Conservation (phyloP, 129 eudicot genomes). For the Chrysanthemum makinoi region DNA sequence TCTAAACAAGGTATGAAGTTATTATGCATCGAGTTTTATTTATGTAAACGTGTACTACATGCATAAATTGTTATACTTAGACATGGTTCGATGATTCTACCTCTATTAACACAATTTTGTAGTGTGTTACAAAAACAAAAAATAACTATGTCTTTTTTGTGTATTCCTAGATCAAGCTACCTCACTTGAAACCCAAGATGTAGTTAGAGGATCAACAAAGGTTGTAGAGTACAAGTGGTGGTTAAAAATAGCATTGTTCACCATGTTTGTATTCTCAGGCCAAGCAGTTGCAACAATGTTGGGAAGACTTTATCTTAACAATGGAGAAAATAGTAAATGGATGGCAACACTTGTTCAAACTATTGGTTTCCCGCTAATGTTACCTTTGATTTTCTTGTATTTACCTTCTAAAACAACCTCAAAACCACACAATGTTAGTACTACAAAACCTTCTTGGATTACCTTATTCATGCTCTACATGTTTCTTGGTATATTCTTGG, state of each 20-base stretch:
- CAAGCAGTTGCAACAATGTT: conserved; percentile 32
- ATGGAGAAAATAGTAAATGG: conserved; percentile 42
- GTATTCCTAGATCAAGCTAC: background rate
- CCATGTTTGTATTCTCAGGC: conserved; percentile 32
- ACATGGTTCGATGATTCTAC: background rate
- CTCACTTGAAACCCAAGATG: conserved; percentile 21
- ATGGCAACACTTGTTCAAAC: conserved; percentile 41
- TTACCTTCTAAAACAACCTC: conserved; percentile 20
- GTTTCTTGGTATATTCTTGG: conserved; percentile 35
- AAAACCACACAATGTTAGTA: background rate
- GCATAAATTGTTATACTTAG: too few species aligned
- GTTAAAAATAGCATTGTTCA: conserved; percentile 27
- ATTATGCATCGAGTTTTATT: too few species aligned
- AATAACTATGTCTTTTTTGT: background rate
- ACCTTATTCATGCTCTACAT: conserved; percentile 17
- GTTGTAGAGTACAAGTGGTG: conserved; percentile 35
- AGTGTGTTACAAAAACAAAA: background rate
- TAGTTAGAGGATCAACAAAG: conserved; percentile 11
- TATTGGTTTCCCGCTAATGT: conserved; percentile 32
- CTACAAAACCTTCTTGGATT: conserved; percentile 16
- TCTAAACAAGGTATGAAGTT: too few species aligned
- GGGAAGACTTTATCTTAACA: conserved; percentile 33
- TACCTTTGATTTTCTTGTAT: conserved; percentile 26
- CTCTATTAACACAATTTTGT: background rate
- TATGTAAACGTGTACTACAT: too few species aligned